Base-by-base conservation (phyloP, 176 grass and related monocot species). In the Tillandsia leiboldiana region DNA sequence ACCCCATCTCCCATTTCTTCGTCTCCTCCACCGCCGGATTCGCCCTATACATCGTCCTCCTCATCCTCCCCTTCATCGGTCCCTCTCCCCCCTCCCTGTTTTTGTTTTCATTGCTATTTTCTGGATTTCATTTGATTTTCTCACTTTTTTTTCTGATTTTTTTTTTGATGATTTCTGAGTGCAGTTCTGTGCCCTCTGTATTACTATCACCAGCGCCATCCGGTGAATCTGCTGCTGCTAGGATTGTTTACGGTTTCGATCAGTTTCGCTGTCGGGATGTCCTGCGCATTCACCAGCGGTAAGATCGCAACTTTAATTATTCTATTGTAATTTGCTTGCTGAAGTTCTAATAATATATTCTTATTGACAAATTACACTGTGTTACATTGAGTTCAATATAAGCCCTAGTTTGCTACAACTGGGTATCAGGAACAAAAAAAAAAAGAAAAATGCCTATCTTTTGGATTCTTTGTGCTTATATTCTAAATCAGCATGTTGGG, bases 251-350 rank as follows among this genome's bases (percentile, higher is more conserved):
- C 87, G 0, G 54, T 79, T 2, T 77, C 91, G 69, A 86, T 96
- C 53, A 96, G 85, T 69, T 96, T 96, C 22, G 75, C 83, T 0
- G 80, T 96, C 11, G 91, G 91, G 67, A 82, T 96, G 91, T 88
- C 83, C 69, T 96, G 91, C n/a, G 88, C 91, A 56, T 96, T 96
- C 77, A 96, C 88, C 26, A 91, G 83, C 1, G 91, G 91, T 96
- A 81, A 83, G 26, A 73, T 15, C 9, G 27, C 14, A 49, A 51
- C 17, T 49, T 12, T 23, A 20, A 49, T 69, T 50, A 49, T 15
- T 26, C 61, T 27, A 68, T 62, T 7, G 33, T 1, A 42, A 42
- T 42, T 42, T 42, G 33, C 33, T 42, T 42, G 33, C 33, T 42
- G 33, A 42, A 42, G 33, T 42, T 42, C 33, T 42, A 42, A 42